Percentiles rank a stretch among this genome's conserved stretches.
Evolutionary conservation across 75 land plant genomes (phyloP).

Genomic region (Cryptomeria japonica): DNA sequence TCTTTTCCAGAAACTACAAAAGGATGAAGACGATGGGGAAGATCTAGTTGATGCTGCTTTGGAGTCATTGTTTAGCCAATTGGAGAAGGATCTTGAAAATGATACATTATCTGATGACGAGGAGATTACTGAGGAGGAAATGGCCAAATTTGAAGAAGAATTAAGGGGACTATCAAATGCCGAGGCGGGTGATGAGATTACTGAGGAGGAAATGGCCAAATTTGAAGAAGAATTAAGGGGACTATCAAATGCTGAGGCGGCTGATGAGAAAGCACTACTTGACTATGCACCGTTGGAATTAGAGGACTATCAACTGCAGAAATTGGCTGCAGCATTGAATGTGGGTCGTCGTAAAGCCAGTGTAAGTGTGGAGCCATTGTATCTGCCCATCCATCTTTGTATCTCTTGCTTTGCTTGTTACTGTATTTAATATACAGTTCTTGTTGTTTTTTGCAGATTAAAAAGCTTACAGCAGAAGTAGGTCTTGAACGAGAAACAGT

Average conservation of each 20-base stretch:
- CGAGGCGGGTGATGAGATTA: constrained; percentile 41
- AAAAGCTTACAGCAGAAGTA: constrained; percentile 71
- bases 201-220: constrained; percentile 63
- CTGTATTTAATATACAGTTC: neutral
- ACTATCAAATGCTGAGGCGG: constrained; percentile 42
- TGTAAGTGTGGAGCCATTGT: constrained; percentile 32
- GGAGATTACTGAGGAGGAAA: constrained; percentile 63
- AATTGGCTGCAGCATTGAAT: constrained; percentile 72
- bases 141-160: constrained; percentile 61
- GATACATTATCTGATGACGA: constrained; percentile 30
- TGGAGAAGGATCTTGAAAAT: constrained; percentile 82
- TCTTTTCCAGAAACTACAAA: constrained; percentile 4
- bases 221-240: constrained; percentile 67
- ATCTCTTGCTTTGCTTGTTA: neutral
- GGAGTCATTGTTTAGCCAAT: constrained; percentile 70
- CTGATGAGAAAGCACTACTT: constrained; percentile 44
- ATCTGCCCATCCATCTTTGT: neutral
- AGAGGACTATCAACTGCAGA: constrained; percentile 79
- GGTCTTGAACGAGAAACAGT: constrained; percentile 81
- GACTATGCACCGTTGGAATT: constrained; percentile 42
- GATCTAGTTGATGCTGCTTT: constrained; percentile 71
- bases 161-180: constrained; percentile 48
- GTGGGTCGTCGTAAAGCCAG: constrained; percentile 74
- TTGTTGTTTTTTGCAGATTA: constrained; percentile 46
- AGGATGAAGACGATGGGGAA: constrained; percentile 23